Base-by-base conservation (phyloP, 352 stramenopile species). In the Globisporangium orthogonon region DNA sequence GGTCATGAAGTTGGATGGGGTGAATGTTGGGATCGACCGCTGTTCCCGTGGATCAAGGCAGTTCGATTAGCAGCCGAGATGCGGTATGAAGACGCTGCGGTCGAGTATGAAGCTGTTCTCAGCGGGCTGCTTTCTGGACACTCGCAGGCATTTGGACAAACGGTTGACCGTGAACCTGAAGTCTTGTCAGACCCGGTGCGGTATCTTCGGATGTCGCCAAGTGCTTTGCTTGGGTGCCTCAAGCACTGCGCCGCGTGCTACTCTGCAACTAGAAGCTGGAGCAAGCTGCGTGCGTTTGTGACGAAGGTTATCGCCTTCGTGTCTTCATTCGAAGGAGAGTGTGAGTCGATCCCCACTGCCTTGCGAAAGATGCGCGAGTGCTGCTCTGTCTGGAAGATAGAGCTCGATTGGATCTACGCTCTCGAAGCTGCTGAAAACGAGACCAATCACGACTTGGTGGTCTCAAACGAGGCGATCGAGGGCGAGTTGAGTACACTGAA, bases 71-170 rank as follows among this genome's bases (percentile, higher is more conserved):
- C 83, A 49, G 61, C 81, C 39, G 68, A 82, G 54, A 76, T 86
- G 69, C 62, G 68, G 52, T 89, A 87, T 46, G 81, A 91, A 82
- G 79, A 83, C 37, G 77, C 85, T 30, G 61, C 65, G 10, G 52
- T 49, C 35, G 65, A 69, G 54, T 90, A 85, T 51, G 68, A 79
- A 56, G 39, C 54, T 9, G 35, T 85, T 49, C 44, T 84, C 30
- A 62, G 46, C 14, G 4, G 39, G 17, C 23, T 65, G 14, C 17
- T 46, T 31, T 30, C 52, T 5, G 17, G 15, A 9, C 47, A 30
- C 15, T 33, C 43, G 4, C 15, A 23, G 4, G 15, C 39, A 48
- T 9, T 33, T 3, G 54, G 39, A n/a, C 28, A 37, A 31, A 29
- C 44, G 41, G 43, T 51, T 1, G 60, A 55, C 17, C 66, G 69